Base-by-base conservation (phyloP, 805 yeast genomes). In the Pichia phayaonensis region DNA sequence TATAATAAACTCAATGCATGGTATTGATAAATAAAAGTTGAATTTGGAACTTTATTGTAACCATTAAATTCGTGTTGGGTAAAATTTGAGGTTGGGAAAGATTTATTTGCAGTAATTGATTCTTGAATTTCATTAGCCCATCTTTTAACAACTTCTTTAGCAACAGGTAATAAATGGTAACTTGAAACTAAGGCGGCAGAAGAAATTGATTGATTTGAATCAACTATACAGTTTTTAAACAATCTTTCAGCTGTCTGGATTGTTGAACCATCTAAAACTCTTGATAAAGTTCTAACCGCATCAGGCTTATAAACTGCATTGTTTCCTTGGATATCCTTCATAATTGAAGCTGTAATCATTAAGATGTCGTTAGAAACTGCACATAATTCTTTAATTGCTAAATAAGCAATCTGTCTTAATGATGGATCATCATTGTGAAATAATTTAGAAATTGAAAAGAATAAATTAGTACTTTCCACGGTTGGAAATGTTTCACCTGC, bases 281-380 rank as follows among this genome's bases (percentile, higher is more conserved):
- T 80, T 21, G 90, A 81, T 61, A 94, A 76, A 0, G 98, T 86
- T 67, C 99, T 82, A 56, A 94, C 85, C 23, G 99, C 98, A 65
- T 94, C 86, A 50, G 99, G 97, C 64, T 90, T 89, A 70, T 85
- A 90, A 54, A 89, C 73, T 56, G 80, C 73, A 53, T 88, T 95
- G 51, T 92, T 92, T 57, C 83, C 84, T 71, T 95, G 97, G 49
- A 94, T 88, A 71, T 94, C 99, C 71, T 90, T 90, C 97, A 94
- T 94, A 64, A 94, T 90, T 26, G 96, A 90, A 2, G 97, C 88
- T 26, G 99, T 94, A 26, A 92, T 97, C 98, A 94, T 94, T 68
- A 94, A 78, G 51, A 90, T 89, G 68, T 94, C 97, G 59, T 88
- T 87, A 21, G 97, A 88, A 55, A 85, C 79, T 20, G 83, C 70